These are phyloP conservation scores for Mycena vitilis DNA, from an alignment of 768 basidiomycete genomes.

Conservation along the genomic window DNA sequence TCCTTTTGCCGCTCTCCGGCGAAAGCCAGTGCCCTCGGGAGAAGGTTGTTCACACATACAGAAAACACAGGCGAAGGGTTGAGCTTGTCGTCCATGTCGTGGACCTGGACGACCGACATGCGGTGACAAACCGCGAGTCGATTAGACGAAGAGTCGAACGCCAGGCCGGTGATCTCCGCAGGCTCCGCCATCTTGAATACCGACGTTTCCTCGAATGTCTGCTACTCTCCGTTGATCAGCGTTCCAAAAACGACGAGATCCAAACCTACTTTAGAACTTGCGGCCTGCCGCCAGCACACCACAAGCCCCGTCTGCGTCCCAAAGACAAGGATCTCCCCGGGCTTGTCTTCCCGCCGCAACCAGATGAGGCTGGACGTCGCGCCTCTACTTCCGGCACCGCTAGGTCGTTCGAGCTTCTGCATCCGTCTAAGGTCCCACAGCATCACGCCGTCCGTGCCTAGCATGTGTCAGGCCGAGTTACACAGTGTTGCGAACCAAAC, in stretches of 20 bases:
- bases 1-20: neutral
- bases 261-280: neutral
- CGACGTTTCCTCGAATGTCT: slow-evolving; percentile 30
- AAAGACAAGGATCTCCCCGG: slow-evolving; percentile 23
- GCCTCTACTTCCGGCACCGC: slow-evolving; percentile 7
- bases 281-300: slow-evolving; percentile 22
- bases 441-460: slow-evolving; percentile 13
- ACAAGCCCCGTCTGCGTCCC: slow-evolving; percentile 30
- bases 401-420: neutral
- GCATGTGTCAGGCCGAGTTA: neutral
- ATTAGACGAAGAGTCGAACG: slow-evolving; percentile 33
- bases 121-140: slow-evolving; percentile 34
- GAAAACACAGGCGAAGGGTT: neutral
- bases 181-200: slow-evolving; percentile 20
- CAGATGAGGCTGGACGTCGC: slow-evolving; percentile 26
- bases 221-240: neutral
- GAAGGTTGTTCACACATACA: neutral
- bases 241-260: neutral
- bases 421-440: slow-evolving; percentile 19
- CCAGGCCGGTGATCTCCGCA: slow-evolving; percentile 33
- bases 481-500: neutral
- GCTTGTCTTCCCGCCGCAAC: slow-evolving; percentile 29
- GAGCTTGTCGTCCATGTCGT: slow-evolving; percentile 13
- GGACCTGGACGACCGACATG: slow-evolving; percentile 26
- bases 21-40: neutral